Conservation (phyloP, 2,329 filamentous ascomycete species). For the Xylaria sp. region DNA sequence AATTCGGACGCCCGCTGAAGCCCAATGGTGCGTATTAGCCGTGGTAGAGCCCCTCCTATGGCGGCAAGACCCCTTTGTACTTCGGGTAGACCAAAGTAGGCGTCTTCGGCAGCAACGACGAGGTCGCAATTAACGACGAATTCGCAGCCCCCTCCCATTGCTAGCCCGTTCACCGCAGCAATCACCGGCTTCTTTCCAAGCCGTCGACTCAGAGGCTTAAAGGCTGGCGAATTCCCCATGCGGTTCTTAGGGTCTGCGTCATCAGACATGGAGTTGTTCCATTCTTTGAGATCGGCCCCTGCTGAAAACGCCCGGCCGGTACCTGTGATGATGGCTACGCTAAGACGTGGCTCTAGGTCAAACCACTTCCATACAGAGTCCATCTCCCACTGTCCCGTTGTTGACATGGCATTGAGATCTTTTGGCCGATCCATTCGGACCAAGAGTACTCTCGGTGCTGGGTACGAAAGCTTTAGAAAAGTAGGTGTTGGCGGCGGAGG, state of each 20-base stretch:
- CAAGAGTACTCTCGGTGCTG: conserved; percentile 53
- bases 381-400: conserved; percentile 55
- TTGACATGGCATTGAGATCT: conserved; percentile 53
- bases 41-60: conserved; percentile 44
- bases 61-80: conserved; percentile 42
- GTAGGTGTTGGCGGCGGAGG: conserved; percentile 48
- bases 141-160: conserved; percentile 70
- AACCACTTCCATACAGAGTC: conserved; percentile 52
- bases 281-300: conserved; percentile 44
- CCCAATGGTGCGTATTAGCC: conserved; percentile 41
- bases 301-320: conserved; percentile 44
- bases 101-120: conserved; percentile 62
- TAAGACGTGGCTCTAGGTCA: conserved; percentile 43
- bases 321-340: conserved; percentile 46
- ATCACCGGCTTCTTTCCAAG: conserved; percentile 70
- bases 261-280: conserved; percentile 44
- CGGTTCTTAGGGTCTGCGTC: conserved; percentile 37
- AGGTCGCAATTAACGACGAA: conserved; percentile 70
- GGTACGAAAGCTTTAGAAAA: conserved; percentile 53
- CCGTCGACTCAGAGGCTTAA: conserved; percentile 57
- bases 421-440: conserved; percentile 54
- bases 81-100: conserved; percentile 61
- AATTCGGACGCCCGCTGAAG: conserved; percentile 44
- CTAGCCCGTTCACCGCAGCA: conserved; percentile 70
- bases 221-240: conserved; percentile 42